Percentiles rank a stretch among this genome's conserved stretches.
Evolutionary conservation across 495 filamentous ascomycete genomes (phyloP).

Genomic region (Xylaria sp.): DNA sequence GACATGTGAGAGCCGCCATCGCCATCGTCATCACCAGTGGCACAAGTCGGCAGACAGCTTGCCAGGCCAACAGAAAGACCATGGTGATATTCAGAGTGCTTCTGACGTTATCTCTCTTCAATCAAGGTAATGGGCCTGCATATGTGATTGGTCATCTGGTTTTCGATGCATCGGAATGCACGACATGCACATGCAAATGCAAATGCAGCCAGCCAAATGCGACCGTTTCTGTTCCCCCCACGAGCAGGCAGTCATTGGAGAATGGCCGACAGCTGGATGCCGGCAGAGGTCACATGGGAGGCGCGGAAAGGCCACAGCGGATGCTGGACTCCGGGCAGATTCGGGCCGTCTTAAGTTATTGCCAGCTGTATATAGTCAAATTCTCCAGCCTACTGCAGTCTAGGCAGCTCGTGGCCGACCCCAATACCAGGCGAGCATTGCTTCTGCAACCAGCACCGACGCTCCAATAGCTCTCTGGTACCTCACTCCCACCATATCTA

Average conservation of each 20-base stretch:
- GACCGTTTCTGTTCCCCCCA: background rate
- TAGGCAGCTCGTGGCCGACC: conserved; percentile 43
- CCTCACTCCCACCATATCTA: background rate
- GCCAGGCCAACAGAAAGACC: background rate
- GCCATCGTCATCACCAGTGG: background rate
- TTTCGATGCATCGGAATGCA: conserved; percentile 11
- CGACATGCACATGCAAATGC: conserved; percentile 17
- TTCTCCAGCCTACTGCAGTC: background rate
- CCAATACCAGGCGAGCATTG: conserved; percentile 33
- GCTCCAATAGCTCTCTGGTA: conserved; percentile 1
- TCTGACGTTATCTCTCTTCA: conserved; percentile 21
- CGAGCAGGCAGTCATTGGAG: conserved; percentile 1
- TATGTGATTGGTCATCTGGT: conserved; percentile 22
- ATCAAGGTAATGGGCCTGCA: background rate
- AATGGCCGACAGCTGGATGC: conserved; percentile 3
- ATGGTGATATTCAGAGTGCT: conserved; percentile 15
- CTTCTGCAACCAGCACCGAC: conserved; percentile 25
- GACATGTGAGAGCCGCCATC: conserved; percentile 5
- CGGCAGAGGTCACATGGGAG: background rate
- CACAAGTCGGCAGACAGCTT: background rate
- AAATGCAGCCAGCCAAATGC: conserved; percentile 13
- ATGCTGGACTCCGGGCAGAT: background rate
- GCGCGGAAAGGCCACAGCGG: background rate
- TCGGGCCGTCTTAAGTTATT: background rate
- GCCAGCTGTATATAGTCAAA: background rate